Percentiles rank a stretch among this genome's conserved stretches.
Conservation (phyloP, 352 stramenopile species). For the Elongisporangium prolatum region DNA sequence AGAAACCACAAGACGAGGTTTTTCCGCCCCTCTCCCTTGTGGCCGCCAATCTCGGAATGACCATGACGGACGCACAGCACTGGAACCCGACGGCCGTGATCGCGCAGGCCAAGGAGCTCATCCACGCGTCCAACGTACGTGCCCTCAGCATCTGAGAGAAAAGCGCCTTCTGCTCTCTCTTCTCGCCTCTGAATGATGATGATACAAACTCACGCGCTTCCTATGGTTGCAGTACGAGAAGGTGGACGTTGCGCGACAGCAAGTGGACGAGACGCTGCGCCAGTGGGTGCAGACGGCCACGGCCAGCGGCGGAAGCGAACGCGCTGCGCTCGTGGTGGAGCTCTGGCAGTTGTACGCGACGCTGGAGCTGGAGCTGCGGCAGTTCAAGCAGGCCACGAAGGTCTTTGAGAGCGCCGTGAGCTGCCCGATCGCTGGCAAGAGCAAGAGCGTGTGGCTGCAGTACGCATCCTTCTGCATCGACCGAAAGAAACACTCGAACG, state of each 20-base stretch:
- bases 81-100: slow-evolving; percentile 55
- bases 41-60: background rate
- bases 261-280: slow-evolving; percentile 39
- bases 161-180: background rate
- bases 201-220: too few relatives aligned
- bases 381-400: slow-evolving; percentile 84
- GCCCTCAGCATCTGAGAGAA: background rate
- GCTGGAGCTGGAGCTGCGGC: slow-evolving; percentile 71
- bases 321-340: slow-evolving; percentile 29
- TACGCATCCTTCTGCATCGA: slow-evolving; percentile 75
- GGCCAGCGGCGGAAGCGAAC: slow-evolving; percentile 7
- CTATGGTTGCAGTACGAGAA: slow-evolving; percentile 51
- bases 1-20: background rate
- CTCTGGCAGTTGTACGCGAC: slow-evolving; percentile 60
- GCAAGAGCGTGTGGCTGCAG: slow-evolving; percentile 44
- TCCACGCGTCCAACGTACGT: slow-evolving; percentile 76
- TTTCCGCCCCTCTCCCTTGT: background rate
- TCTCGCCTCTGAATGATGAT: background rate
- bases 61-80: slow-evolving; percentile 26
- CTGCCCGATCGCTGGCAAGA: slow-evolving; percentile 37
- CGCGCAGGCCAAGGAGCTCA: slow-evolving; percentile 57
- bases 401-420: slow-evolving; percentile 60
- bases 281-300: slow-evolving; percentile 29
- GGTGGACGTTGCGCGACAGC: slow-evolving; percentile 48
- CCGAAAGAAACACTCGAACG: slow-evolving; percentile 70